Conservation (phyloP, 768 basidiomycete species). For the Xerocomus brunneocitrinus region DNA sequence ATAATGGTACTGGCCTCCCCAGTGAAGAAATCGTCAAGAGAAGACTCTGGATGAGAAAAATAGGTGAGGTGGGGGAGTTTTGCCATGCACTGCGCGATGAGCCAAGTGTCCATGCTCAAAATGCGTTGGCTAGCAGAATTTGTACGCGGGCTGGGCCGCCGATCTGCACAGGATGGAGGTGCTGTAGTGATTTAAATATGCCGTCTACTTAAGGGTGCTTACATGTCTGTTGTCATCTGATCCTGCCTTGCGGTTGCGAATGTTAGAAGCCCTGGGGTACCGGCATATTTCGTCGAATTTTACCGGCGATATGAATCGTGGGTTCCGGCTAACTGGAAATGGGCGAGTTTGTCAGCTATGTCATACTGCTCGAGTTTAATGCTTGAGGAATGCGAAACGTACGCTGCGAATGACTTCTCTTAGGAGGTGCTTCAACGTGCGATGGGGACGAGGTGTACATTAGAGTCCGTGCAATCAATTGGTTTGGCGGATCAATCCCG, state of each 20-base stretch:
- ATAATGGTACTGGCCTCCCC: not conserved
- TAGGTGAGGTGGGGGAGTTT: constrained; percentile 6
- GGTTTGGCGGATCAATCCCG: not conserved
- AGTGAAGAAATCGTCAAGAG: constrained; percentile 12
- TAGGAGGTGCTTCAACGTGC: not conserved
- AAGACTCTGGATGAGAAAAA: constrained; percentile 14
- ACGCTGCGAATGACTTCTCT: too few species aligned
- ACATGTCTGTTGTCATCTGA: not conserved
- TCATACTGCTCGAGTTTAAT: not conserved
- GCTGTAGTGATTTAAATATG: not conserved
- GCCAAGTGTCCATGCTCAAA: constrained; percentile 6
- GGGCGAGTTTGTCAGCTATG: not conserved
- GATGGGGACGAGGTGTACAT: not conserved
- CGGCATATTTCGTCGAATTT: not conserved
- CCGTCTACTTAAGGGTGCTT: not conserved
- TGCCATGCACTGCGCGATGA: constrained; percentile 11
- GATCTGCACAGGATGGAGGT: not conserved
- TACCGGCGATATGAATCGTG: not conserved
- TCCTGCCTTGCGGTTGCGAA: not conserved
- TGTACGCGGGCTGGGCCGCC: not conserved
- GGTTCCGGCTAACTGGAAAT: not conserved
- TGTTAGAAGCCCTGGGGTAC: not conserved
- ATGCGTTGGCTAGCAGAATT: not conserved
- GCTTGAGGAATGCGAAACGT: not conserved
- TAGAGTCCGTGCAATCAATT: not conserved